These are phyloP conservation scores for Metarhizium rileyi DNA, from an alignment of 2,329 filamentous ascomycete species.

Conservation along the genomic window DNA sequence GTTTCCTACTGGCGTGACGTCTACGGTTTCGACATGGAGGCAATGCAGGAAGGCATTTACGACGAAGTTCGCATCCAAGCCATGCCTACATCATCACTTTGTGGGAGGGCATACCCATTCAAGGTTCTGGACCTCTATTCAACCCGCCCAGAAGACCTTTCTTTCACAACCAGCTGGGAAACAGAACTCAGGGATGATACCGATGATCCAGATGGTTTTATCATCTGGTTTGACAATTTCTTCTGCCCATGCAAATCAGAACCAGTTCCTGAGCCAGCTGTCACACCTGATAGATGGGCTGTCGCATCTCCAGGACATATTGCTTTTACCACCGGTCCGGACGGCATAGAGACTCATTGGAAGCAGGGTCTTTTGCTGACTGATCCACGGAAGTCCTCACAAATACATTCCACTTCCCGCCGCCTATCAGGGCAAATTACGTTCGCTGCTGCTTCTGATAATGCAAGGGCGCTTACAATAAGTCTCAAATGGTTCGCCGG, in stretches of 20 bases:
- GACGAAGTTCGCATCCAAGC: slow-evolving; percentile 73
- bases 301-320: slow-evolving; percentile 50
- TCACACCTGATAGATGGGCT: slow-evolving; percentile 53
- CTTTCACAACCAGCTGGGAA: slow-evolving; percentile 61
- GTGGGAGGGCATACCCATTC: slow-evolving; percentile 55
- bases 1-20: slow-evolving; percentile 83
- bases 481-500: slow-evolving; percentile 50
- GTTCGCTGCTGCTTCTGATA: slow-evolving; percentile 60
- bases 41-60: slow-evolving; percentile 76
- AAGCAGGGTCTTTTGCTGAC: slow-evolving; percentile 70
- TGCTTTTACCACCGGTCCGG: slow-evolving; percentile 83
- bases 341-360: slow-evolving; percentile 77
- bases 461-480: slow-evolving; percentile 60
- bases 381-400: slow-evolving; percentile 42
- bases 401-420: slow-evolving; percentile 41
- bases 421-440: slow-evolving; percentile 57
- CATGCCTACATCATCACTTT: slow-evolving; percentile 51
- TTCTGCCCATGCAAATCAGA: slow-evolving; percentile 57
- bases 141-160: slow-evolving; percentile 60
- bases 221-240: slow-evolving; percentile 92
- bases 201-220: slow-evolving; percentile 71
- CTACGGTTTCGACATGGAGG: slow-evolving; percentile 89
- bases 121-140: slow-evolving; percentile 68
- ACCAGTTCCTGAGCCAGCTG: slow-evolving; percentile 37
- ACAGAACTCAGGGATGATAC: slow-evolving; percentile 51